Conservation (phyloP, 2,329 filamentous ascomycete genomes). For the Aureobasidium leucospermi region DNA sequence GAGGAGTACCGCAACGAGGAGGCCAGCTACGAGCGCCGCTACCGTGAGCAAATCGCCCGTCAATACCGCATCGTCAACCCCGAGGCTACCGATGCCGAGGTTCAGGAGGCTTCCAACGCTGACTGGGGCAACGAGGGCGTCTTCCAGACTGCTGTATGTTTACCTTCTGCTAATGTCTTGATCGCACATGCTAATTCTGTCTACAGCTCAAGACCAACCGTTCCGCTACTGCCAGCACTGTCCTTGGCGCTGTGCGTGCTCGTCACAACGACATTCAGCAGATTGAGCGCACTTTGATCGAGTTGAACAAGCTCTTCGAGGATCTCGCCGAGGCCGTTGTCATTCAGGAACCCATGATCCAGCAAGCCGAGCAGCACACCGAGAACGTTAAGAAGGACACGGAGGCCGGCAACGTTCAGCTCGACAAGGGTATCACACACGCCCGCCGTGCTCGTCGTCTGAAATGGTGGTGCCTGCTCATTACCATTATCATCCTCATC, state of each 20-base stretch:
- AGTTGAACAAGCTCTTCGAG: conserved; percentile 63
- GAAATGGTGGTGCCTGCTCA: conserved; percentile 72
- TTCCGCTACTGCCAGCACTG: conserved; percentile 62
- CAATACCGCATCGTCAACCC: conserved; percentile 79
- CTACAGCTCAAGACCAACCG: conserved; percentile 66
- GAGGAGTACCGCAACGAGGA: conserved; percentile 66
- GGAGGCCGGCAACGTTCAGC: conserved; percentile 61
- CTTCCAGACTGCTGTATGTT: conserved; percentile 71
- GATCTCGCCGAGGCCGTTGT: conserved; percentile 69
- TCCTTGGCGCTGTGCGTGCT: conserved; percentile 70
- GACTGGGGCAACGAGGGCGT: conserved; percentile 74
- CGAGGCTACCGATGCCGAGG: conserved; percentile 66
- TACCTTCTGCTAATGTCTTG: neutral
- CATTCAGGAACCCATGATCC: conserved; percentile 60
- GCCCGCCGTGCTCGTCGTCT: conserved; percentile 63
- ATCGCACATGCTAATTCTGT: neutral
- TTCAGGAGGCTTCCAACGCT: conserved; percentile 58
- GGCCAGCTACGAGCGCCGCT: conserved; percentile 60
- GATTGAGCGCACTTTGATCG: conserved; percentile 67
- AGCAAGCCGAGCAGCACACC: conserved; percentile 58
- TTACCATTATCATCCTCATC: conserved; percentile 42
- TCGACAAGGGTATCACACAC: conserved; percentile 59
- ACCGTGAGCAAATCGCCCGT: conserved; percentile 69
- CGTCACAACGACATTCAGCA: conserved; percentile 77
- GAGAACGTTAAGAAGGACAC: conserved; percentile 59